These are phyloP conservation scores for Fistulinella staudtii DNA, from an alignment of 1,284 basidiomycete species.

Conservation along the genomic window DNA sequence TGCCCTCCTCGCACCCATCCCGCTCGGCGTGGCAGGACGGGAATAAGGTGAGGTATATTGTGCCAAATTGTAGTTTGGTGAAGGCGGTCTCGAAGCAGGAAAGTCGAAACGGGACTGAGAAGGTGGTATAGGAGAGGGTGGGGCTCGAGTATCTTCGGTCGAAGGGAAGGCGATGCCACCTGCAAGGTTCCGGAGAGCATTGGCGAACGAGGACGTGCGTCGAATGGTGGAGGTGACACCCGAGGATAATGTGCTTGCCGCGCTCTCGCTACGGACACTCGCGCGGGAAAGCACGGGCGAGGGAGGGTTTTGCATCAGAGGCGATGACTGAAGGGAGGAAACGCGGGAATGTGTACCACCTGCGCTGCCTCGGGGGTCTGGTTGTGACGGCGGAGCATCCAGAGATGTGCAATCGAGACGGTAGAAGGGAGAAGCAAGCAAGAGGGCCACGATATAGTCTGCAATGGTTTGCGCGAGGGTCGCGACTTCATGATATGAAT, in stretches of 20 bases:
- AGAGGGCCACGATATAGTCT: constrained; percentile 88
- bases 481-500: constrained; percentile 91
- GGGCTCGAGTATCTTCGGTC: constrained; percentile 48
- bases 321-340: constrained; percentile 47
- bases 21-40: constrained; percentile 42
- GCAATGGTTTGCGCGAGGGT: constrained; percentile 87
- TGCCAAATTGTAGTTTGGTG: constrained; percentile 71
- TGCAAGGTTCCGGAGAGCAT: constrained; percentile 74
- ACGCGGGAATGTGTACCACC: constrained; percentile 46
- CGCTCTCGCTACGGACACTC: constrained; percentile 56
- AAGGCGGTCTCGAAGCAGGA: constrained; percentile 63
- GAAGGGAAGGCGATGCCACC: constrained; percentile 66
- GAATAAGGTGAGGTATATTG: constrained; percentile 75
- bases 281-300: constrained; percentile 44
- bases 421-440: constrained; percentile 86
- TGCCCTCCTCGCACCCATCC: constrained; percentile 18
- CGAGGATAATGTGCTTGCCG: constrained; percentile 53
- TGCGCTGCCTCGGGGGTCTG: constrained; percentile 23
- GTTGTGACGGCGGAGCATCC: constrained; percentile 42
- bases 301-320: constrained; percentile 34
- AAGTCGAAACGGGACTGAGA: constrained; percentile 32
- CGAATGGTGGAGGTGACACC: constrained; percentile 66
- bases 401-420: constrained; percentile 66
- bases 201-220: constrained; percentile 82
- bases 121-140: constrained; percentile 37